These are phyloP conservation scores for Pseudognaphalium luteoalbum DNA, from an alignment of 129 eudicot species.

Conservation along the genomic window DNA sequence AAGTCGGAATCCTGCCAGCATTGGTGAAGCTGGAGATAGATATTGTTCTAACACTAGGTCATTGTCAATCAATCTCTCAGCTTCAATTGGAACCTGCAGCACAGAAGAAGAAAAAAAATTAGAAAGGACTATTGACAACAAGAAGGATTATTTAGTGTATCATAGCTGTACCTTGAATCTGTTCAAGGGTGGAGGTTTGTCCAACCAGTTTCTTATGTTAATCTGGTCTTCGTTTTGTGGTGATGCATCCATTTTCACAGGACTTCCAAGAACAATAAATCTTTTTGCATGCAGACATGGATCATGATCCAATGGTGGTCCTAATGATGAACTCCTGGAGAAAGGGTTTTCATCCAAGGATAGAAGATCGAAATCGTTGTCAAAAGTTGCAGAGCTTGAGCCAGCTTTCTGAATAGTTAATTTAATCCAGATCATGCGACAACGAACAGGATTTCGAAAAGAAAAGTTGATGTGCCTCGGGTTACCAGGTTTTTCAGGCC, in stretches of 20 bases:
- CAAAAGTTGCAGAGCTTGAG: conserved; percentile 66
- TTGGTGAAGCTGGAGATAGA: conserved; percentile 79
- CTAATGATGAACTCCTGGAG: conserved; percentile 58
- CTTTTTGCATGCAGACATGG: conserved; percentile 92
- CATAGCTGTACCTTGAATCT: conserved; percentile 70
- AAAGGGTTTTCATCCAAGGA: conserved; percentile 91
- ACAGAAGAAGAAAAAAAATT: background rate
- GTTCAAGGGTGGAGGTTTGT: conserved; percentile 60
- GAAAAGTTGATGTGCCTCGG: conserved; percentile 80
- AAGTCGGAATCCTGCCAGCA: conserved; percentile 87
- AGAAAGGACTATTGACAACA: background rate
- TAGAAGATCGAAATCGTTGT: conserved; percentile 59
- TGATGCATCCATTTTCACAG: conserved; percentile 44
- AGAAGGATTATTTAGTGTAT: background rate
- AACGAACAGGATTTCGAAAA: conserved; percentile 64
- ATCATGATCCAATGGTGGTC: conserved; percentile 39
- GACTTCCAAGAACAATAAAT: conserved; percentile 64
- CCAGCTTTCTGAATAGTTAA: conserved; percentile 70
- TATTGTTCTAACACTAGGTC: conserved; percentile 80
- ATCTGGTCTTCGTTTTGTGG: conserved; percentile 58
- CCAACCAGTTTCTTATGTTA: conserved; percentile 75
- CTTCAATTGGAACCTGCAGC: conserved; percentile 83
- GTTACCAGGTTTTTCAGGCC: conserved; percentile 59
- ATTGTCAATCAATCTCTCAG: conserved; percentile 69
- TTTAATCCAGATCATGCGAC: conserved; percentile 89